Evolutionary conservation across 2,329 filamentous ascomycete species (phyloP), one percentile per base, ranked within the genome.

Genomic region (Xylogone sp.): DNA sequence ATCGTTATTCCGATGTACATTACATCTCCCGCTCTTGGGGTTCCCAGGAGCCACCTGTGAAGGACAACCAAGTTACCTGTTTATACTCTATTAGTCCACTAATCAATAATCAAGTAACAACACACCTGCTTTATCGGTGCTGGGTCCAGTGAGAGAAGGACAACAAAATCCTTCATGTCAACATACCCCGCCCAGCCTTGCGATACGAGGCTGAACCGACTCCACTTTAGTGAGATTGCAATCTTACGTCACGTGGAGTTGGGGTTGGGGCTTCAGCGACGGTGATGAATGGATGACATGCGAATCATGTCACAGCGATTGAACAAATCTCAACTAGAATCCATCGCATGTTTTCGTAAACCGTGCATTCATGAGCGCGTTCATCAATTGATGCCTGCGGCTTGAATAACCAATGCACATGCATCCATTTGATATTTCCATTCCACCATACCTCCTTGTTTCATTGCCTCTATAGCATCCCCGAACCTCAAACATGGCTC

Each of bases 401-500:
- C 5, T 6, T 6, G 34, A 9, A 18, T 13, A 18, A 16, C 34
- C 4, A 39, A 18, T 39, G 12, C 34, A 16, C 10, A 13, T 39
- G 34, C n/a, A 18, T 6, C 12, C n/a, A 39, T 16, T 39, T 39
- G n/a, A 16, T 39, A 16, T 16, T 16, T 39, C 12, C n/a, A 16
- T 7, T 16, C n/a, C 34, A 16, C n/a, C 34, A 7, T 4, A 39
- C n/a, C 27, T 13, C 5, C 34, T 16, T 16, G 34, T 18, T 16
- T 39, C 5, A 18, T 39, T 39, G 13, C 34, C n/a, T 4, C 34
- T 4, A 16, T 9, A 18, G 13, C 34, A 39, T 39, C n/a, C 10
- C 34, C n/a, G 13, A 39, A 39, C n/a, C 10, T 16, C n/a, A 18
- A 39, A 39, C n/a, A 68, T 68, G 66, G 63, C 66, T 47, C 61